phyloP scores from a whole-genome alignment of 352 stramenopile species.

The Globisporangium cystogenes region DNA sequence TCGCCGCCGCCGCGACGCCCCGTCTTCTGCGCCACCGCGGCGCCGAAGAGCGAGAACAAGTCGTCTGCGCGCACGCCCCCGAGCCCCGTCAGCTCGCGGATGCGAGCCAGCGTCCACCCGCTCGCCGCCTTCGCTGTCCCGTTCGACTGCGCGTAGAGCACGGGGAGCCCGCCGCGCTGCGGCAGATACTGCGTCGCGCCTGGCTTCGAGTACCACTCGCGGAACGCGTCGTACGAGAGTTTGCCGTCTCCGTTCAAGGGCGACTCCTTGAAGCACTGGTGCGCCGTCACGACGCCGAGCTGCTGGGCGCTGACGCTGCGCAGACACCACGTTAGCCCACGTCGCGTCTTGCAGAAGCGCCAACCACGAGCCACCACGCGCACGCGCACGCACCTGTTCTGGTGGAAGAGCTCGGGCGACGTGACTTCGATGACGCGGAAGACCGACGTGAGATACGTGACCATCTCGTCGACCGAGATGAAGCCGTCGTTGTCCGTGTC shows the following conservation, averaged over 20 bases:
- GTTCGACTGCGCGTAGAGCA: slow-evolving; percentile 6
- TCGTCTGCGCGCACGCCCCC: slow-evolving; percentile 43
- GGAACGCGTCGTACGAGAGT: slow-evolving; percentile 71
- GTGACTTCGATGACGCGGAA: slow-evolving; percentile 76
- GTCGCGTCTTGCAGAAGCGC: no score
- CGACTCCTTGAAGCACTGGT: slow-evolving; percentile 74
- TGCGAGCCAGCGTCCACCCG: slow-evolving; percentile 13
- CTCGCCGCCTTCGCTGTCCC: not conserved
- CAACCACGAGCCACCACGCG: no score
- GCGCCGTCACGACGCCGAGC: slow-evolving; percentile 59
- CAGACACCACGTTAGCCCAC: not conserved
- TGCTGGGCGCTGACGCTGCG: slow-evolving; percentile 55
- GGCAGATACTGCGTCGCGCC: slow-evolving; percentile 33
- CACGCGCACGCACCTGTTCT: slow-evolving; percentile 48
- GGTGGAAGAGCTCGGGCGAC: slow-evolving; percentile 62
- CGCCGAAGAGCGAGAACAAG: slow-evolving; percentile 52
- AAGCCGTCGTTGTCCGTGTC: slow-evolving; percentile 79
- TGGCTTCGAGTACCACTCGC: slow-evolving; percentile 72
- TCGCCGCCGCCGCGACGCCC: not conserved
- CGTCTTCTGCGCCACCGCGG: slow-evolving; percentile 13
- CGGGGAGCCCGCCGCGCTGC: slow-evolving; percentile 1
- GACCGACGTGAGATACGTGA: slow-evolving; percentile 79
- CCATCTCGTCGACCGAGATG: slow-evolving; percentile 84
- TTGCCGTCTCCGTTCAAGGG: slow-evolving; percentile 53
- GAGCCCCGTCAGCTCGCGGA: slow-evolving; percentile 56